phyloP scores from a whole-genome alignment of 345 rosid species.

The Cardamine occulta region DNA sequence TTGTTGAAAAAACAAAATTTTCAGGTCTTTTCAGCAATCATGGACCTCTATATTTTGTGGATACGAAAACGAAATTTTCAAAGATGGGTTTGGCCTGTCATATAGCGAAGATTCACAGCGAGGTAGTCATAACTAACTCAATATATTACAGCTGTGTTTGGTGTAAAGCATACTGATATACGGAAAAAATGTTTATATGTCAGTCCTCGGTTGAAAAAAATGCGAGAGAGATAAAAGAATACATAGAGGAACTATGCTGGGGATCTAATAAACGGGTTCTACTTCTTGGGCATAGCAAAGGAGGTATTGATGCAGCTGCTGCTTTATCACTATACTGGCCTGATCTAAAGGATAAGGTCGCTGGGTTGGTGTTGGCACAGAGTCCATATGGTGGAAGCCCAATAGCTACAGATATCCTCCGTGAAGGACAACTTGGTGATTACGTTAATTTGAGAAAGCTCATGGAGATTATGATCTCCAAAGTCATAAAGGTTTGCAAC shows the following conservation, averaged over 20 bases:
- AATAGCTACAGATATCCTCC: slow-evolving; percentile 89
- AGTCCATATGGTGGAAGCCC: slow-evolving; percentile 98
- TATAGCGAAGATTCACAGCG: slow-evolving; percentile 98
- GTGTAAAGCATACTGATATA: slow-evolving; percentile 23
- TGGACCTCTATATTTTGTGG: slow-evolving; percentile 93
- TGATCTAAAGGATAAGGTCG: slow-evolving; percentile 94
- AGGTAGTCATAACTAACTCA: slow-evolving; percentile 53
- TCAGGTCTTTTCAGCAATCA: slow-evolving; percentile 99
- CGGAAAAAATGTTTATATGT: slow-evolving; percentile 28
- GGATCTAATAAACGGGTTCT: slow-evolving; percentile 88
- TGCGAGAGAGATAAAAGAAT: slow-evolving; percentile 92
- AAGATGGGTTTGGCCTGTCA: slow-evolving; percentile 94
- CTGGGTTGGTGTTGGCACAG: slow-evolving; percentile 87
- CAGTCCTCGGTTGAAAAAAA: slow-evolving; percentile 99
- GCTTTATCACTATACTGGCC: slow-evolving; percentile 92
- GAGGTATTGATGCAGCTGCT: slow-evolving; percentile 97
- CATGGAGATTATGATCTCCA: slow-evolving; percentile 88
- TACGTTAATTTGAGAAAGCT: slow-evolving; percentile 77
- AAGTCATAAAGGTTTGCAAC: slow-evolving; percentile 80
- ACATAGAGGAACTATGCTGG: slow-evolving; percentile 95
- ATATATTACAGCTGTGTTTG: background rate
- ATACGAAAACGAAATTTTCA: slow-evolving; percentile 78
- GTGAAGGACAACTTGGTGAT: slow-evolving; percentile 96
- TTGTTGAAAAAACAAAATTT: background rate
- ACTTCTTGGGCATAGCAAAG: slow-evolving; percentile 99